These are phyloP conservation scores for Limnomonas spitsbergensis DNA, from an alignment of 139 green algal species.

Conservation along the genomic window DNA sequence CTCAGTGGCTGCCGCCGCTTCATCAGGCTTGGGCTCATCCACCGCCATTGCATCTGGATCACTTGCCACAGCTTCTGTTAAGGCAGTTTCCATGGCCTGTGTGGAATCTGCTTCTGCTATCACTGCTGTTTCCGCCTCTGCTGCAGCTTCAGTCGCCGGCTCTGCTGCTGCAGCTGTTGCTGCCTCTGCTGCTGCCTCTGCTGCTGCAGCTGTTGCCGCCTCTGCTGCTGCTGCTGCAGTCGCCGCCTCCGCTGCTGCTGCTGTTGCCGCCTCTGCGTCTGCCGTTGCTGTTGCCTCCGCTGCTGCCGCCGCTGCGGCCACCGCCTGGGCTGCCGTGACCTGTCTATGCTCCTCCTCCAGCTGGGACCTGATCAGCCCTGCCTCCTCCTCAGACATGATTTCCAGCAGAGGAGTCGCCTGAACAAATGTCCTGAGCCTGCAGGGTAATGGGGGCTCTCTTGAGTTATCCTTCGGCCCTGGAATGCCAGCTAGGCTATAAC, in stretches of 20 bases:
- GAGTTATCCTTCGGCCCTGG: background rate
- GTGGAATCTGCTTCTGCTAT: background rate
- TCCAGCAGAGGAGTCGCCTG: slow-evolving; percentile 3
- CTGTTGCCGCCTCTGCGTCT: background rate
- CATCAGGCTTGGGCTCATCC: background rate
- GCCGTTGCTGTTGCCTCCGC: background rate
- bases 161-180: background rate
- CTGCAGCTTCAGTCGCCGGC: background rate
- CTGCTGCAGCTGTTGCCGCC: too few relatives aligned
- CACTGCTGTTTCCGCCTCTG: background rate
- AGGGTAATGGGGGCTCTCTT: background rate
- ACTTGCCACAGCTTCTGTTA: background rate
- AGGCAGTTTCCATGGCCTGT: background rate
- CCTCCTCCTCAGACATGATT: slow-evolving; percentile 35
- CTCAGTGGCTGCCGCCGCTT: background rate
- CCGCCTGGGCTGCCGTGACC: slow-evolving; percentile 6
- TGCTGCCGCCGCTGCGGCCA: background rate
- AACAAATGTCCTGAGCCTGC: slow-evolving; percentile 22
- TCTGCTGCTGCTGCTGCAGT: background rate
- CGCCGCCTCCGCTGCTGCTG: background rate
- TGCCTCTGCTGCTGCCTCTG: background rate
- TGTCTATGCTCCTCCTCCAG: background rate
- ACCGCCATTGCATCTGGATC: background rate
- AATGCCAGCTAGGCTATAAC: too few relatives aligned
- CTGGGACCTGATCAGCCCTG: slow-evolving; percentile 20